Evolutionary conservation across 345 rosid species (phyloP), one percentile per base, ranked within the genome.

Genomic region (Ceriops zippeliana): DNA sequence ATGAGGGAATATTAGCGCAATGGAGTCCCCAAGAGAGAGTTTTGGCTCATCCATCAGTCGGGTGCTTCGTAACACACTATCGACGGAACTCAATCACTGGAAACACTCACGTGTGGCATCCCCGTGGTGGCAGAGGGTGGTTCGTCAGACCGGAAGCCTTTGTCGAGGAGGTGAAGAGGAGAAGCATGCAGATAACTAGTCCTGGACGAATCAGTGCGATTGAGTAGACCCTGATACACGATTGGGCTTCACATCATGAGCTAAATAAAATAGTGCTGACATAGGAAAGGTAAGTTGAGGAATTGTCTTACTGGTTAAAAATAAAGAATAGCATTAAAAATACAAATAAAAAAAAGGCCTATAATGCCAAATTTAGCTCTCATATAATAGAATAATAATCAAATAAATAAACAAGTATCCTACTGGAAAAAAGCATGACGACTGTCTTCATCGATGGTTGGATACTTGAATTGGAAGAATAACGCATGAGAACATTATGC

Each of bases 21-120:
- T 89, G 97, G 93, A 80, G 93, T 75, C 84, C 89, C 0, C 97
- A 87, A 60, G 88, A 86, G 76, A 75, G 82, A 56, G 93, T 87
- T 11, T 66, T 91, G 37, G 77, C 81, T 58, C 96, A 91, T 75
- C 85, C 85, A 10, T 73, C 90, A 0, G 65, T 86, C 16, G 85
- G 80, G 0, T 84, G 90, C 67, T 91, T 86, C 58, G 76, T 87
- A 16, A 85, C 91, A 0, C 96, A 89, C 57, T 86, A 96, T 38
- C 89, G 97, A 8, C 87, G 97, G 97, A 89, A 87, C 80, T 89
- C 93, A 6, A 6, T 76, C 89, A 1, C 75, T 87, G 81, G 97
- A 89, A 68, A 68, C 91, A 26, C 38, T 86, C 17, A 70, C 87
- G 4, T 71, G 77, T 0, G 96, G 92, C 5, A 68, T 82, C 70